Evolutionary conservation across 352 stramenopile species (phyloP), one percentile per base, ranked within the genome.

Genomic region (Globisporangium perplexum): DNA sequence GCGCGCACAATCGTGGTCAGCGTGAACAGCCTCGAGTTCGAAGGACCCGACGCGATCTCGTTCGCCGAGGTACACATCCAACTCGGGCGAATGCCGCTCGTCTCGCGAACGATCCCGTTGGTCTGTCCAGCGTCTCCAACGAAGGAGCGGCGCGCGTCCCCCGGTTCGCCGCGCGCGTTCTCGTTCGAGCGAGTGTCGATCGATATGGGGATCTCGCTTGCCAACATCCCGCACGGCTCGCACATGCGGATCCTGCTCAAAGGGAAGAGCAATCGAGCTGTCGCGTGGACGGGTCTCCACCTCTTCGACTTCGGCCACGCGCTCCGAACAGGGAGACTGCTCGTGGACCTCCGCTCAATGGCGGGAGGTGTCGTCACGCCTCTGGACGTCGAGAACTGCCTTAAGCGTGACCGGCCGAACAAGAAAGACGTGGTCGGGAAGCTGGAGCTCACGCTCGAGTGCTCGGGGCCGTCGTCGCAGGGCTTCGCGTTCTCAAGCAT

Each of bases 251-350:
- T 94, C 36, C 63, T 83, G 2, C 65, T 92, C 31, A 61, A 63
- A 22, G 69, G 59, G 3, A 91, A 85, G 45, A 52, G 62, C 5
- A 59, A 56, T 41, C 62, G 64, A 20, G 22, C 63, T 0, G 49
- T 71, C 42, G 81, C 63, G 18, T 95, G 85, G 85, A 81, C 67
- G 15, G 85, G 81, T 3, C 43, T 89, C 11, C 77, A 92, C 23
- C 55, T 93, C 10, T 93, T 95, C 28, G 82, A 92, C 46, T 95
- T 93, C 58, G 76, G 84, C 2, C 83, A 95, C 41, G 72, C 63
- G 0, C 56, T 95, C 43, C 65, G 81, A 31, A 76, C 57, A 18
- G 83, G 83, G 14, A 65, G 67, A 2, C 57, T 75, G 4, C 39
- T 60, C 0, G 53, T 93, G 36, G 74, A 89, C 47, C 39, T 57